These are phyloP conservation scores for Musa schizocarpa DNA, from an alignment of 176 grass and related monocot genomes.

Conservation along the genomic window DNA sequence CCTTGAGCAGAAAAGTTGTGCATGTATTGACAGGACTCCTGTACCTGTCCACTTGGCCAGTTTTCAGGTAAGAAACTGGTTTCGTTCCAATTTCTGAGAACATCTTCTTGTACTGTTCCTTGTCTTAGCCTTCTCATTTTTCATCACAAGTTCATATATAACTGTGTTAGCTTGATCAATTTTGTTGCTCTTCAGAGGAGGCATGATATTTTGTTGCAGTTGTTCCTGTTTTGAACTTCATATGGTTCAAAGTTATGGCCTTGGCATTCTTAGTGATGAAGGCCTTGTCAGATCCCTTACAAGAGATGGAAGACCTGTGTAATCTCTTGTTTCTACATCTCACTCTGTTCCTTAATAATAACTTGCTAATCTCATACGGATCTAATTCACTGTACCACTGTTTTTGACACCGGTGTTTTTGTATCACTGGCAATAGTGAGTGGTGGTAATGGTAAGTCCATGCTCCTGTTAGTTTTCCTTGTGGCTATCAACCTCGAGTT, in stretches of 20 bases:
- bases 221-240: slow-evolving; percentile 57
- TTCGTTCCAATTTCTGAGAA: background rate
- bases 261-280: slow-evolving; percentile 30
- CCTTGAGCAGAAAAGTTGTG: slow-evolving; percentile 46
- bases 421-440: slow-evolving; percentile 83
- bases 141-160: background rate
- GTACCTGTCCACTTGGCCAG: slow-evolving; percentile 82
- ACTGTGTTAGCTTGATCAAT: background rate
- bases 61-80: slow-evolving; percentile 45
- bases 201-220: slow-evolving; percentile 75
- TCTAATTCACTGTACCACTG: slow-evolving; percentile 32
- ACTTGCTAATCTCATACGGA: no score
- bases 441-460: slow-evolving; percentile 65
- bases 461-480: background rate
- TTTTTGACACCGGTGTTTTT: slow-evolving; percentile 76
- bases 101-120: no score
- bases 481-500: background rate
- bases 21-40: slow-evolving; percentile 69
- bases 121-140: background rate
- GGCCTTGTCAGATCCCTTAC: slow-evolving; percentile 79
- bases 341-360: no score
- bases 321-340: slow-evolving; percentile 11
- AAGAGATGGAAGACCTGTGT: slow-evolving; percentile 90
- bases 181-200: slow-evolving; percentile 36
- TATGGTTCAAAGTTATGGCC: slow-evolving; percentile 37